These are phyloP conservation scores for Dalbergia oliveri DNA, from an alignment of 306 rosid genomes.

Conservation along the genomic window DNA sequence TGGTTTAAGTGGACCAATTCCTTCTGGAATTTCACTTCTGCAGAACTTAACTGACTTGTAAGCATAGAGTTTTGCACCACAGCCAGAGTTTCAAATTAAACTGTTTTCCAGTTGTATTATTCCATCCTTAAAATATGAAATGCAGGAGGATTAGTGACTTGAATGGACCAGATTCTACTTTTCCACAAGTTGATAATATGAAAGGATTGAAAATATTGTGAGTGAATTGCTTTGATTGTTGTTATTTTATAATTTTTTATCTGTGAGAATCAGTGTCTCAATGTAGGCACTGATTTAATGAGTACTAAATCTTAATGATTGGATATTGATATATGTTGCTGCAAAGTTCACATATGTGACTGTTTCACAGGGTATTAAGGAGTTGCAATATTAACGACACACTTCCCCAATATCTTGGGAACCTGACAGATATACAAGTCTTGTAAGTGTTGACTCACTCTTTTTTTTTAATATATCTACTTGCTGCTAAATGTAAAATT, in stretches of 20 bases:
- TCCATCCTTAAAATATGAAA: constrained; percentile 10
- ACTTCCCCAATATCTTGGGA: constrained; percentile 50
- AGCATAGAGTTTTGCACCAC: constrained; percentile 39
- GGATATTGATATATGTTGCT: background rate
- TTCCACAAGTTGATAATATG: constrained; percentile 57
- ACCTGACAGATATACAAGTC: background rate
- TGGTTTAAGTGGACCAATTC: constrained; percentile 79
- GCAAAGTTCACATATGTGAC: background rate
- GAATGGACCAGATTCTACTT: constrained; percentile 56
- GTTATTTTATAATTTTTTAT: background rate
- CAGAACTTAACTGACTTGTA: constrained; percentile 55
- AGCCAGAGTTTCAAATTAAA: background rate
- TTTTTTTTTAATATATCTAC: background rate
- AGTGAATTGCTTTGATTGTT: constrained; percentile 41
- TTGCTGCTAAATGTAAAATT: background rate
- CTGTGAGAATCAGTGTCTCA: background rate
- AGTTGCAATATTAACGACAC: constrained; percentile 65
- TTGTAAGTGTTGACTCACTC: constrained; percentile 49
- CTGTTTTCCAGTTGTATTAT: background rate
- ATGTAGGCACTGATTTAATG: background rate
- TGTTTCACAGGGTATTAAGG: constrained; percentile 63
- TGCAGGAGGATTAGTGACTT: constrained; percentile 75
- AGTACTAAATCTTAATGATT: background rate
- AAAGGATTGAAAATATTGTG: constrained; percentile 47
- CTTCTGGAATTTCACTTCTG: constrained; percentile 54